These are phyloP conservation scores for Alternaria consortialis DNA, from an alignment of 2,329 filamentous ascomycete species.

Conservation along the genomic window DNA sequence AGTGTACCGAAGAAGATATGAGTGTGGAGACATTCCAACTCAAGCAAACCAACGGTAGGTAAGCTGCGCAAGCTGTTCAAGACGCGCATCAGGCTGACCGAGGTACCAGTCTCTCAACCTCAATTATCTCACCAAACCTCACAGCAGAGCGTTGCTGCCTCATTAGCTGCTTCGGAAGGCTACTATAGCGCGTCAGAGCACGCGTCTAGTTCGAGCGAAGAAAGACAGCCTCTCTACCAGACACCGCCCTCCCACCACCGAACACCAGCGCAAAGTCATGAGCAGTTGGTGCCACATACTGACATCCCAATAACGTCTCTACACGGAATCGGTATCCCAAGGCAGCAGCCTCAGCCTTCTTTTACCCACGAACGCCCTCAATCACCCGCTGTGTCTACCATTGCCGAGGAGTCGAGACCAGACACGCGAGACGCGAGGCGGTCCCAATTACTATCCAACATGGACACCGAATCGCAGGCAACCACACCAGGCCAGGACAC, in stretches of 20 bases:
- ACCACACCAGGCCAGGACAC: slow-evolving; percentile 77
- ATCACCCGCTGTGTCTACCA: slow-evolving; percentile 43
- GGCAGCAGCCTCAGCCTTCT: slow-evolving; percentile 34
- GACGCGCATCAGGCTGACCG: slow-evolving; percentile 24
- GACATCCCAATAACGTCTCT: slow-evolving; percentile 45
- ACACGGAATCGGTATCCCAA: slow-evolving; percentile 44
- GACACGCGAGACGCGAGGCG: slow-evolving; percentile 35
- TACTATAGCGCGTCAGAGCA: slow-evolving; percentile 59
- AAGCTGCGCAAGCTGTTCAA: slow-evolving; percentile 15
- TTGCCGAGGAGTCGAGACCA: slow-evolving; percentile 42
- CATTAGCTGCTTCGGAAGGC: slow-evolving; percentile 60
- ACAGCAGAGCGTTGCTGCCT: slow-evolving; percentile 58
- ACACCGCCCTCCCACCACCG: slow-evolving; percentile 48
- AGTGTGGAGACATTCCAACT: slow-evolving; percentile 51
- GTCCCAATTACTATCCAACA: slow-evolving; percentile 30
- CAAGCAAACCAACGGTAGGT: slow-evolving; percentile 56
- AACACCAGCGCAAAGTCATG: slow-evolving; percentile 50
- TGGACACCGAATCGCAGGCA: slow-evolving; percentile 47
- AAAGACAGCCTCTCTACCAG: slow-evolving; percentile 39
- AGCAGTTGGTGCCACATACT: slow-evolving; percentile 41
- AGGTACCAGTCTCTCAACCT: slow-evolving; percentile 49
- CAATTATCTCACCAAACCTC: slow-evolving; percentile 53
- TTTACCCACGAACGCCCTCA: slow-evolving; percentile 29
- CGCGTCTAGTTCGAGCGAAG: slow-evolving; percentile 50
- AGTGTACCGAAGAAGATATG: slow-evolving; percentile 46